These are phyloP conservation scores for Barnettozyma wickerhamii DNA, from an alignment of 805 yeast genomes.

Conservation along the genomic window DNA sequence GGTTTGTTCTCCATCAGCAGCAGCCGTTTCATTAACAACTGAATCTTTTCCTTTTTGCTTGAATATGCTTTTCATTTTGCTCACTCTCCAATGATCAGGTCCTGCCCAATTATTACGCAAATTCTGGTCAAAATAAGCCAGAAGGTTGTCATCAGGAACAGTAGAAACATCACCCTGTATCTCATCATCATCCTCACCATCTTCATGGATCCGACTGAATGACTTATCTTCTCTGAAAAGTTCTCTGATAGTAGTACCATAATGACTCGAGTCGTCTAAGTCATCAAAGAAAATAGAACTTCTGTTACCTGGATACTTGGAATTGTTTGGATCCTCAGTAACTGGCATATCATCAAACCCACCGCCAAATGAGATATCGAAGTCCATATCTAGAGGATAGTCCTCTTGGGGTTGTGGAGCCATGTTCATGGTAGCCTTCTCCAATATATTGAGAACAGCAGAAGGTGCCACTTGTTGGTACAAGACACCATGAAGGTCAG, in stretches of 20 bases:
- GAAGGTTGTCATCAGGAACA: constrained; percentile 52
- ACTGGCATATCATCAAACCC: constrained; percentile 3
- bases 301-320: constrained; percentile 22
- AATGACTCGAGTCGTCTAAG: constrained; percentile 20
- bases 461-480: constrained; percentile 16
- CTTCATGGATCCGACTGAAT: constrained; percentile 11
- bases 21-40: neutral
- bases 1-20: neutral
- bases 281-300: constrained; percentile 25
- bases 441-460: constrained; percentile 10
- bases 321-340: constrained; percentile 11
- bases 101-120: constrained; percentile 81
- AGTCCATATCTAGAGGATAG: constrained; percentile 13
- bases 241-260: constrained; percentile 24
- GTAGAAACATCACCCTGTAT: constrained; percentile 21
- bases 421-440: constrained; percentile 9
- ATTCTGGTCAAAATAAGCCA: constrained; percentile 77
- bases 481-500: constrained; percentile 18
- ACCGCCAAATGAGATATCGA: constrained; percentile 14
- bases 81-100: constrained; percentile 87
- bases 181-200: constrained; percentile 15
- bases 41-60: constrained; percentile 8
- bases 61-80: constrained; percentile 42
- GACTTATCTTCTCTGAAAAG: constrained; percentile 22
- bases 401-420: constrained; percentile 1